Evolutionary conservation across 2,329 filamentous ascomycete genomes (phyloP).

Genomic region (Pseudonectria buxi): DNA sequence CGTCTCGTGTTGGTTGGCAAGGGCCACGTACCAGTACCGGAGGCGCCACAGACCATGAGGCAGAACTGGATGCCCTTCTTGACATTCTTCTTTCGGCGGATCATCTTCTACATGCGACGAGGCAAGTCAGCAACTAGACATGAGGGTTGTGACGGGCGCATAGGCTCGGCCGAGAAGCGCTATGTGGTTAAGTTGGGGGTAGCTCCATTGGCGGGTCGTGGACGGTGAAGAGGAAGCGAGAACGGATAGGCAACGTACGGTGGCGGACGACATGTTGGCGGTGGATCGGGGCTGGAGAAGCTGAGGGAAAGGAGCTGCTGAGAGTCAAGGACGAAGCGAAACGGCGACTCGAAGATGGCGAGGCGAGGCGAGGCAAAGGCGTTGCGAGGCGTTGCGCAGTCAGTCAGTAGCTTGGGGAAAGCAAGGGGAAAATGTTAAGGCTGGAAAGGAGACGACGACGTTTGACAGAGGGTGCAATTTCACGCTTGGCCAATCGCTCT

Average conservation of each 20-base stretch:
- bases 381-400: constrained; percentile 23
- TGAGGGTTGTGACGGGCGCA: constrained; percentile 7
- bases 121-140: constrained; percentile 22
- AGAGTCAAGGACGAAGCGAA: constrained; percentile 15
- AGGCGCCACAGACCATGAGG: constrained; percentile 99
- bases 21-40: constrained; percentile 75
- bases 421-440: constrained; percentile 27
- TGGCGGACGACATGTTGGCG: constrained; percentile 27
- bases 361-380: constrained; percentile 9
- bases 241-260: constrained; percentile 22
- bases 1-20: constrained; percentile 8
- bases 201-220: constrained; percentile 16
- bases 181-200: constrained; percentile 11
- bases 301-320: constrained; percentile 12
- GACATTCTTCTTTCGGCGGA: constrained; percentile 99
- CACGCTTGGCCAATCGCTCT: constrained; percentile 26
- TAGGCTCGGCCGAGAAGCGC: constrained; percentile 9
- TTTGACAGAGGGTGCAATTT: constrained; percentile 25
- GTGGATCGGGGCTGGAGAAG: constrained; percentile 11
- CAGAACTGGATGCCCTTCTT: constrained; percentile 99
- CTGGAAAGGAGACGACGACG: constrained; percentile 21
- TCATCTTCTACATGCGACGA: constrained; percentile 64
- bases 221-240: constrained; percentile 8
- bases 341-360: constrained; percentile 16
- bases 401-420: constrained; percentile 21